phyloP scores from a whole-genome alignment of 257 asterid species.

The Nemophila menziesii region DNA sequence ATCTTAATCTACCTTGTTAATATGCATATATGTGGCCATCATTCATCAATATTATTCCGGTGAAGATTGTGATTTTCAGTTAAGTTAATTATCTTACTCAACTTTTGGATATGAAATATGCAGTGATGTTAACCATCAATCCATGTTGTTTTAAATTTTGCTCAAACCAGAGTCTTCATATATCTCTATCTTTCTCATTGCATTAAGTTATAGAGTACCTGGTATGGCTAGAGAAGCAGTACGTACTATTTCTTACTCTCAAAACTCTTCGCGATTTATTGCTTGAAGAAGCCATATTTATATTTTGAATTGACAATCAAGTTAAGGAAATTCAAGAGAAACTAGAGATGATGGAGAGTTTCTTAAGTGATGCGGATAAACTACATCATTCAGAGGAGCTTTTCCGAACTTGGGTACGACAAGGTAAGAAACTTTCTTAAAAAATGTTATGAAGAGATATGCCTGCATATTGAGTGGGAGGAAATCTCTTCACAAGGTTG shows the following conservation, averaged over 20 bases:
- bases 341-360: neutral
- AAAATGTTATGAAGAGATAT: neutral
- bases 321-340: conserved; percentile 1
- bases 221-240: neutral
- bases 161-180: too few relatives aligned
- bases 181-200: too few relatives aligned
- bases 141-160: too few relatives aligned
- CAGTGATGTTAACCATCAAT: too few relatives aligned
- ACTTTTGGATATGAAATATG: too few relatives aligned
- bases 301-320: conserved; percentile 8
- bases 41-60: too few relatives aligned
- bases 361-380: neutral
- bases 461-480: neutral
- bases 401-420: neutral
- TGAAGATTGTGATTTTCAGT: too few relatives aligned
- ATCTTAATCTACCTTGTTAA: too few relatives aligned
- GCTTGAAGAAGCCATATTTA: conserved; percentile 7
- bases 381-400: neutral
- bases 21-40: too few relatives aligned
- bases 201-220: too few relatives aligned
- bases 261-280: conserved; percentile 10
- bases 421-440: conserved; percentile 1
- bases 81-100: too few relatives aligned
- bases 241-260: neutral
- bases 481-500: neutral